These are phyloP conservation scores for Cnidoscolus chayamansa DNA, from an alignment of 441 rosid genomes.

Conservation along the genomic window DNA sequence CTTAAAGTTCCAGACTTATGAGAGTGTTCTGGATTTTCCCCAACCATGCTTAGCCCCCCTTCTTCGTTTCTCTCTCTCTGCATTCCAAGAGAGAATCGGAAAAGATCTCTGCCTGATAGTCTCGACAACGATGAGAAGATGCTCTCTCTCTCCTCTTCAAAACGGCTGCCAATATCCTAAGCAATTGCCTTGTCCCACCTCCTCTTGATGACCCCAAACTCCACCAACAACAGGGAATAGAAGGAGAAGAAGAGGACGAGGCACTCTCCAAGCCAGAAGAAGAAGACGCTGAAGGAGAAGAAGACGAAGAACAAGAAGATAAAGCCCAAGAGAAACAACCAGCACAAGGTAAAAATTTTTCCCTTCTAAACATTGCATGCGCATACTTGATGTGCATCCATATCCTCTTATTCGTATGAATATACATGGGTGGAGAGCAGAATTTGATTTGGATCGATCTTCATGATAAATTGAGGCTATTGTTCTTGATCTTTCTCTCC, in stretches of 20 bases:
- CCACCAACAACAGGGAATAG: constrained; percentile 15
- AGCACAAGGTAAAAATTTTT: constrained; percentile 4
- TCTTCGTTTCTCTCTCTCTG: too few relatives aligned
- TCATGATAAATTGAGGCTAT: constrained; percentile 24
- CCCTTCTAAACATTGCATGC: neutral
- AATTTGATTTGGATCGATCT: constrained; percentile 14
- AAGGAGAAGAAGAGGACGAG: neutral
- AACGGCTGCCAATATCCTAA: constrained; percentile 15
- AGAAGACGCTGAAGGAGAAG: constrained; percentile 9
- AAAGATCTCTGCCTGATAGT: constrained; percentile 34
- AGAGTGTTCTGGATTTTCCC: too few relatives aligned
- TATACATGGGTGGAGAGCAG: neutral
- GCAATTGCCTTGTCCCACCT: constrained; percentile 5
- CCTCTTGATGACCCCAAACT: neutral
- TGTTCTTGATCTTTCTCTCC: neutral
- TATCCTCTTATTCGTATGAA: constrained; percentile 15
- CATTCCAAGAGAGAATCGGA: too few relatives aligned
- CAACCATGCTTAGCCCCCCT: too few relatives aligned
- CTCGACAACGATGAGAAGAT: constrained; percentile 21
- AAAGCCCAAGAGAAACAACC: neutral
- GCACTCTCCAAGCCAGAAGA: constrained; percentile 10
- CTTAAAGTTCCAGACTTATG: too few relatives aligned
- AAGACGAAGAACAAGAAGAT: constrained; percentile 13
- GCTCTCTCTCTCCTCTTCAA: constrained; percentile 14
- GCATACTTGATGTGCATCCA: constrained; percentile 15